phyloP scores from a whole-genome alignment of 768 basidiomycete genomes.

The Kwoniella mangroviensis region DNA sequence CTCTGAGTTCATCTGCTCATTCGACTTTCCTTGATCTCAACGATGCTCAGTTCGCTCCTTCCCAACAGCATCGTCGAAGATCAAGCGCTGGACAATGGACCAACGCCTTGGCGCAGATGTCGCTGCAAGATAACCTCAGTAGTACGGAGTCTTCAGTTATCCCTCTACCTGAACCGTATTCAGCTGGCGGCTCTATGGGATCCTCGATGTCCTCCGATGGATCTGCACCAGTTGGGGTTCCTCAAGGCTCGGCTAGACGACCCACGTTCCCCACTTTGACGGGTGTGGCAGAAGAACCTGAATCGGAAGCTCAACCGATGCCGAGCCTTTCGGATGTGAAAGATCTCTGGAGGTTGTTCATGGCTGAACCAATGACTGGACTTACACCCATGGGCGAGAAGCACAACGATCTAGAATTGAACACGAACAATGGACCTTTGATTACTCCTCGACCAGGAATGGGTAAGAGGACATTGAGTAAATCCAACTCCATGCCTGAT shows the following conservation, averaged over 20 bases:
- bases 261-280: constrained; percentile 30
- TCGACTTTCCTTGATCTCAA: constrained; percentile 26
- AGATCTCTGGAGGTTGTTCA: constrained; percentile 54
- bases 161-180: constrained; percentile 12
- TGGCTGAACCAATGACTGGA: constrained; percentile 48
- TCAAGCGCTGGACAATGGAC: constrained; percentile 47
- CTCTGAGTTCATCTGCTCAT: constrained; percentile 17
- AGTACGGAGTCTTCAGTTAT: constrained; percentile 5
- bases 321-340: constrained; percentile 51
- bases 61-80: constrained; percentile 25
- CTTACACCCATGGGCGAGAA: constrained; percentile 29
- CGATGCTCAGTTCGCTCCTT: constrained; percentile 8
- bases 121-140: constrained; percentile 36
- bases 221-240: neutral
- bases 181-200: neutral
- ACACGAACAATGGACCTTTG: constrained; percentile 1
- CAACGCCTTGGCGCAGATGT: constrained; percentile 50
- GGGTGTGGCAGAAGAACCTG: constrained; percentile 15
- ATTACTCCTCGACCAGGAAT: constrained; percentile 40
- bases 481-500: constrained; percentile 52
- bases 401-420: constrained; percentile 3
- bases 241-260: constrained; percentile 3
- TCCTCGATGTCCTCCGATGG: neutral
- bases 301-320: constrained; percentile 15
- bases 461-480: constrained; percentile 43